Base-by-base conservation (phyloP, 2,329 filamentous ascomycete genomes). In the Zymoseptoria pseudotritici region DNA sequence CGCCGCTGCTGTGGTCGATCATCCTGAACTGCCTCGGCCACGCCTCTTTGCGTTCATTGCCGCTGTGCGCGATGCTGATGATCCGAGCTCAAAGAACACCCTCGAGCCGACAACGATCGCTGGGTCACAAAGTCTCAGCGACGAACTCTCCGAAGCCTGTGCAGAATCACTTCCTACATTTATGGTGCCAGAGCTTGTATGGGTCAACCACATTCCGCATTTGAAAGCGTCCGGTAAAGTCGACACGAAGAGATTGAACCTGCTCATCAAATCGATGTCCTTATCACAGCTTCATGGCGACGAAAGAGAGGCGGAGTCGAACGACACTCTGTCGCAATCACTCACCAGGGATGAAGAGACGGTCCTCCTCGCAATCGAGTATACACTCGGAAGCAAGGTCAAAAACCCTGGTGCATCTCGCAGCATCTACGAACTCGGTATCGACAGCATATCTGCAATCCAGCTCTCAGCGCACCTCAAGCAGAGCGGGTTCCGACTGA, bases 391-490 rank as follows among this genome's bases (percentile, higher is more conserved):
- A 50, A 57, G 61, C n/a, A 58, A 59, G 59, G 55, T 55, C 51
- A 51, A 54, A 21, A 22, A 36, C n/a, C 54, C 59, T 11, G 56
- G 49, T 11, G 56, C 61, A 22, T 50, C 36, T 19, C 57, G 57
- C 2, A 60, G 57, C 8, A 46, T 64, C 8, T 64, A 60, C 53
- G 57, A 62, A 51, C 54, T 64, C 9, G 62, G 62, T 3, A 64
- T 64, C 20, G 62, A 64, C 53, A 64, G 62, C 51, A 42, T 64
- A 50, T 61, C 62, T 10, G 62, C 60, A 8, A 62, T 64, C 50
- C 59, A 52, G 53, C 59, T 63, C 11, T 61, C 61, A 52, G 61
- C 61, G 3, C 55, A 58, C 22, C 61, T 63, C 13, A 59, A 59
- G 20, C 54, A 26, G 19, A 57, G 57, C 55, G 59, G 59, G 2